Evolutionary conservation across 805 yeast species (phyloP).

Genomic region (Cyberlindnera mississippiensis): DNA sequence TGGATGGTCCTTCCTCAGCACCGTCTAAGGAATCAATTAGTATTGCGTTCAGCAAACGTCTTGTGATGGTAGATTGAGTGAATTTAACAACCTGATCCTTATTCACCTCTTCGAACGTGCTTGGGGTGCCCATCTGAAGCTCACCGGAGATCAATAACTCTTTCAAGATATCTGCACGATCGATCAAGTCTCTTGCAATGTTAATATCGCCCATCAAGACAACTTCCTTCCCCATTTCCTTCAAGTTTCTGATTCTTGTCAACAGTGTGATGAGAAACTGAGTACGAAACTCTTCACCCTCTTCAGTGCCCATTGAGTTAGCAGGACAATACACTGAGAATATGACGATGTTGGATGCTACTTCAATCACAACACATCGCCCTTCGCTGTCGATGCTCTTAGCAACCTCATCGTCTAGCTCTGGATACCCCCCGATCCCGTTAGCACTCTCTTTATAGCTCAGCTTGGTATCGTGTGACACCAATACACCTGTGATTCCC

Average conservation of each 20-base stretch:
- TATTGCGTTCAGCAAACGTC: conserved; percentile 45
- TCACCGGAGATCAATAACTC: conserved; percentile 37
- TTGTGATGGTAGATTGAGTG: conserved; percentile 36
- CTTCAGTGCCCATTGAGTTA: conserved; percentile 67
- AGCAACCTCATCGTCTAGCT: conserved; percentile 35
- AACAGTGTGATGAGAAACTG: conserved; percentile 58
- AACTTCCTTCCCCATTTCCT: conserved; percentile 58
- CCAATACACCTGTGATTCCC: conserved; percentile 73
- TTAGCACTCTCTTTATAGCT: conserved; percentile 20
- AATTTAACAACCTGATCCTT: conserved; percentile 30
- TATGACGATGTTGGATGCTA: conserved; percentile 57
- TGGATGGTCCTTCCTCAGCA: conserved; percentile 32
- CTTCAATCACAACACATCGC: conserved; percentile 70
- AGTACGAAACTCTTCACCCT: conserved; percentile 56
- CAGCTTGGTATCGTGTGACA: conserved; percentile 22
- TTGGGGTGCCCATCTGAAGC: conserved; percentile 27
- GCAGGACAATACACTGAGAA: conserved; percentile 88
- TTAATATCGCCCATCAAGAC: conserved; percentile 88
- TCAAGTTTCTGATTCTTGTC: conserved; percentile 54
- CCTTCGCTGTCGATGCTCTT: conserved; percentile 75
- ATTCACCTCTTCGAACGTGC: conserved; percentile 36
- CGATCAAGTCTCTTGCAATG: conserved; percentile 74
- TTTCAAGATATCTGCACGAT: conserved; percentile 68
- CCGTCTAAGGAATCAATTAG: conserved; percentile 32
- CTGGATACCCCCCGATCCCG: conserved; percentile 70